Base-by-base conservation (phyloP, 805 yeast genomes). In the Cyberlindnera bimundalis region DNA sequence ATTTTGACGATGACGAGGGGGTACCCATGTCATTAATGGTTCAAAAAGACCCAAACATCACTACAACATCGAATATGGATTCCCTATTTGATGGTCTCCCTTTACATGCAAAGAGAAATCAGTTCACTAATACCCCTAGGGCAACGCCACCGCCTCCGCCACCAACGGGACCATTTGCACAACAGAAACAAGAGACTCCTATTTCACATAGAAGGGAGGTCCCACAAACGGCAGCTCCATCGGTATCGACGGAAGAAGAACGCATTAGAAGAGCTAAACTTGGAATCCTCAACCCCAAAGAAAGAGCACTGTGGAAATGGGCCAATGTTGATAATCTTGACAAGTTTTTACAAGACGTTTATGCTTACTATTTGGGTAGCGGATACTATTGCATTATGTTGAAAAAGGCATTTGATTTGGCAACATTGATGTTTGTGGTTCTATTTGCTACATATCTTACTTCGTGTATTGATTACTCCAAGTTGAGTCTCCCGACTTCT, bases 271-370 rank as follows among this genome's bases (percentile, higher is more conserved):
- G 61, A 26, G 58, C 59, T 6, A 50, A 40, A 17, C 39, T 72
- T 7, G 73, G 74, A 7, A 66, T 72, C 1, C 55, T 79, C 20
- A 76, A 79, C 37, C 77, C 85, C 1, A 68, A 69, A 44, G 96
- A 90, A 56, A 67, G 88, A 35, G 96, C 98, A 0, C 67, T 85
- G 14, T 93, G 97, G 88, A 74, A 87, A 45, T 93, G 99, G 98
- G 96, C 98, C 1, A 93, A 93, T 55, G 87, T 93, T 18, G 87
- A 85, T 51, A 93, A 93, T 60, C 72, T 93, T 60, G 99, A 93
- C 64, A 74, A 78, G 33, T 93, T 91, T 53, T 67, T 93, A 15
- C 79, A 78, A 39, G 95, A 91, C 51, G 76, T 90, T 10, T 93
- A 93, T 62, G 71, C 73, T 37, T 93, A 89, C 58, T 93, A 85